A percentile compares a stretch with the other conserved stretches of the same genome.
These are phyloP conservation scores for Adansonia rubrostipa DNA, from an alignment of 441 rosid genomes.

Conservation along the genomic window DNA sequence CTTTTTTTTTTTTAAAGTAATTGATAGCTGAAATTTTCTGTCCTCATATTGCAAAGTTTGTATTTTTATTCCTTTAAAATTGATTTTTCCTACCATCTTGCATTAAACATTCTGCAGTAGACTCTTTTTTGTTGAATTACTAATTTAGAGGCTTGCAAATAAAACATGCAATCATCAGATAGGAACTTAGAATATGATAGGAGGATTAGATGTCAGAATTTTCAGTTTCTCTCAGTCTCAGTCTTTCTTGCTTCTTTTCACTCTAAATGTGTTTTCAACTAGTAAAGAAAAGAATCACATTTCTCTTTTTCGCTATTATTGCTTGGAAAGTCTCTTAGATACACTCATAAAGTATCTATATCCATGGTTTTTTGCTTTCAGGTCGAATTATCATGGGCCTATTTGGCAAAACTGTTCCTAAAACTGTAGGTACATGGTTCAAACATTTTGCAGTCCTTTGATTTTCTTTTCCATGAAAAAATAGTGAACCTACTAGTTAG, in stretches of 20 bases:
- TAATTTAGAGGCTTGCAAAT: neutral
- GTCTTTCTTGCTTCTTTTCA: neutral
- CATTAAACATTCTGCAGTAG: neutral
- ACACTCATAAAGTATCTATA: neutral
- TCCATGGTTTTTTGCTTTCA: slow-evolving; percentile 34
- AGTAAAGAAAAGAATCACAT: neutral
- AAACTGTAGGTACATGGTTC: slow-evolving; percentile 52
- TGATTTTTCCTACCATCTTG: neutral
- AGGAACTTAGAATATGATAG: neutral
- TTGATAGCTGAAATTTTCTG: slow-evolving; percentile 35
- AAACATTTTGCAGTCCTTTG: slow-evolving; percentile 12
- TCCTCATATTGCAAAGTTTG: neutral
- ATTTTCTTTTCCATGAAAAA: slow-evolving; percentile 2
- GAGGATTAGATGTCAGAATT: slow-evolving; percentile 2
- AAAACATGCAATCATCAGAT: neutral
- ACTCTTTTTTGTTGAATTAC: neutral
- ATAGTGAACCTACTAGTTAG: slow-evolving; percentile 12
- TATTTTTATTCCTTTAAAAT: neutral
- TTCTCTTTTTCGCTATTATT: neutral
- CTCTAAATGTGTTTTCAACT: neutral
- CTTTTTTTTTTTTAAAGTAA: slow-evolving; percentile 35
- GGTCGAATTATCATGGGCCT: slow-evolving; percentile 83
- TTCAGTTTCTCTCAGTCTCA: neutral
- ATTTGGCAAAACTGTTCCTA: slow-evolving; percentile 68
- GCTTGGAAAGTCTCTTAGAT: neutral